Conservation (phyloP, 441 rosid species). For the Pelargonium australe region DNA sequence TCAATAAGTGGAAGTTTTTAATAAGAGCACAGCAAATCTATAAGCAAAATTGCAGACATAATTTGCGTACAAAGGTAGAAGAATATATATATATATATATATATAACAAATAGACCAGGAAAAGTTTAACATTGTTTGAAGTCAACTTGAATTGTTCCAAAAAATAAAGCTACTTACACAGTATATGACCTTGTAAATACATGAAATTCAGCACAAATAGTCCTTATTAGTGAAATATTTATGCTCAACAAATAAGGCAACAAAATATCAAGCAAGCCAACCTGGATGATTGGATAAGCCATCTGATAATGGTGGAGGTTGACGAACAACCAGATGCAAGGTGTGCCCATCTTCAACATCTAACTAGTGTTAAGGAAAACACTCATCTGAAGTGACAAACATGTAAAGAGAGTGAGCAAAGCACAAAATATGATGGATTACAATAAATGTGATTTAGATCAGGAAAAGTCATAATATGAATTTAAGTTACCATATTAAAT, state of each 20-base stretch:
- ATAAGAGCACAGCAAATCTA: neutral
- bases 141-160: neutral
- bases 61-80: neutral
- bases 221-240: neutral
- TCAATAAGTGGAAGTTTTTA: neutral
- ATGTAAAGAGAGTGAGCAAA: neutral
- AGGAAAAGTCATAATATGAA: neutral
- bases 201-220: neutral
- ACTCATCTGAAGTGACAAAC: neutral
- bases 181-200: neutral
- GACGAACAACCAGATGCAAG: conserved; percentile 28
- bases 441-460: neutral
- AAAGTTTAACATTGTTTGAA: neutral
- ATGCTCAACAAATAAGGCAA: neutral
- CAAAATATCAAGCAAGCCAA: conserved; percentile 8
- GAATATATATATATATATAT: neutral
- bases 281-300: conserved; percentile 19
- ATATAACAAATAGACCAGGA: neutral
- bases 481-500: neutral
- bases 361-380: conserved; percentile 16
- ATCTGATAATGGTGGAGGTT: conserved; percentile 16
- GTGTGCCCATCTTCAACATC: conserved; percentile 31
- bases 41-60: neutral
- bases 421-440: neutral
- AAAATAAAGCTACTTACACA: neutral